A percentile compares a stretch with the other conserved stretches of the same genome.
These are phyloP conservation scores for Allantophomopsis lycopodina DNA, from an alignment of 2,329 filamentous ascomycete genomes.

Conservation along the genomic window DNA sequence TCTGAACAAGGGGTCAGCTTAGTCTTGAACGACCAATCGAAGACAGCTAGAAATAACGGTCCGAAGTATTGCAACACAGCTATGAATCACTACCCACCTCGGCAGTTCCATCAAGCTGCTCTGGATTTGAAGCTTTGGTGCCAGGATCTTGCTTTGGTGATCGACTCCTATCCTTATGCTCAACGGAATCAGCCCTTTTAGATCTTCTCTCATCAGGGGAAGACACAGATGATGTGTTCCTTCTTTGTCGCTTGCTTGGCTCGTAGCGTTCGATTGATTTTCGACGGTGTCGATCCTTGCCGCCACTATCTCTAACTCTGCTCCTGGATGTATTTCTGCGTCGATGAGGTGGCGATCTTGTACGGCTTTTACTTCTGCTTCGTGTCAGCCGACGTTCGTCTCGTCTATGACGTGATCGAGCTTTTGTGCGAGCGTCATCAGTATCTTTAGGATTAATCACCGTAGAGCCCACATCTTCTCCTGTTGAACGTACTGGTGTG, in stretches of 20 bases:
- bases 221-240: conserved; percentile 36
- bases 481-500: conserved; percentile 8
- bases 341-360: conserved; percentile 15
- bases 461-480: conserved; percentile 6
- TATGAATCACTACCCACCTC: conserved; percentile 27
- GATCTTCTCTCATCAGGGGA: conserved; percentile 28
- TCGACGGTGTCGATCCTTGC: conserved; percentile 16
- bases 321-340: conserved; percentile 13
- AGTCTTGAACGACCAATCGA: too few relatives aligned
- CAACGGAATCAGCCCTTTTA: conserved; percentile 43
- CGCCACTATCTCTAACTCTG: conserved; percentile 9
- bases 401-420: conserved; percentile 10
- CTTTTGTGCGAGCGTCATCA: conserved; percentile 6
- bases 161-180: conserved; percentile 27
- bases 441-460: conserved; percentile 3
- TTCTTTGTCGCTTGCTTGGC: conserved; percentile 25
- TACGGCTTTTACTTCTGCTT: conserved; percentile 16
- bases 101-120: conserved; percentile 13
- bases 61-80: conserved; percentile 2
- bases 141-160: conserved; percentile 10
- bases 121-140: conserved; percentile 7
- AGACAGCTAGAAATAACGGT: too few relatives aligned
- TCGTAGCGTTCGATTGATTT: conserved; percentile 20
- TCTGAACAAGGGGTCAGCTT: conserved; percentile 9
- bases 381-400: conserved; percentile 19